Percentiles rank a stretch among this genome's conserved stretches.
Evolutionary conservation across 257 asterid species (phyloP).

Genomic region (Capsicum baccatum): DNA sequence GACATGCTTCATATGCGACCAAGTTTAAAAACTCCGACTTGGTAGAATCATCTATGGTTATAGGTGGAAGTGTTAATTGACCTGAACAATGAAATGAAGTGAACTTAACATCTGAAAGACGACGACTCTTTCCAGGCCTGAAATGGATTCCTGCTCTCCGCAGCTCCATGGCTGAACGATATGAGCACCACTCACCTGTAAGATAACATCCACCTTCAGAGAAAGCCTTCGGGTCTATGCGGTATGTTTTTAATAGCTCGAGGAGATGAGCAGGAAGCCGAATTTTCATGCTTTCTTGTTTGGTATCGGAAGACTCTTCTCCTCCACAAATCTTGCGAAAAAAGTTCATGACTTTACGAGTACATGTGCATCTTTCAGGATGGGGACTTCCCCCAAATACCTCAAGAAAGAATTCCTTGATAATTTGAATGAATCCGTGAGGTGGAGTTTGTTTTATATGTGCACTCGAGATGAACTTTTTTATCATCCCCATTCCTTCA

Average conservation of each 20-base stretch:
- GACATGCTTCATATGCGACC: slow-evolving; percentile 32
- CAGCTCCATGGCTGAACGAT: slow-evolving; percentile 29
- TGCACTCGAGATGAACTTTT: not conserved
- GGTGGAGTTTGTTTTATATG: not conserved
- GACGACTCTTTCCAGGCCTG: slow-evolving; percentile 2
- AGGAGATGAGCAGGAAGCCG: slow-evolving; percentile 14
- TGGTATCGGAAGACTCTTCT: not conserved
- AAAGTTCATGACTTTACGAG: not conserved
- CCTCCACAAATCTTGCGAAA: not conserved
- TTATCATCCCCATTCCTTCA: slow-evolving; percentile 4
- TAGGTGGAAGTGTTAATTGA: slow-evolving; percentile 22
- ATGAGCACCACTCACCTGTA: slow-evolving; percentile 19
- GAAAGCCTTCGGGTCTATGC: not conserved
- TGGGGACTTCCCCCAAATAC: not conserved
- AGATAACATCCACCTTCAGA: not conserved
- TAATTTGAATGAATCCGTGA: not conserved
- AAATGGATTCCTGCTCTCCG: slow-evolving; percentile 23
- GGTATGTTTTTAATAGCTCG: not conserved
- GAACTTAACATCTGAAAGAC: not conserved
- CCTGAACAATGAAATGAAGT: not conserved
- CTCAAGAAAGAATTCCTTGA: not conserved
- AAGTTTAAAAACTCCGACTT: slow-evolving; percentile 27
- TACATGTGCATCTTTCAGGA: not conserved
- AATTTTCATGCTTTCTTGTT: not conserved
- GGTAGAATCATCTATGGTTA: slow-evolving; percentile 30